phyloP scores from a whole-genome alignment of 768 basidiomycete genomes.

The Mycena indigotica region DNA sequence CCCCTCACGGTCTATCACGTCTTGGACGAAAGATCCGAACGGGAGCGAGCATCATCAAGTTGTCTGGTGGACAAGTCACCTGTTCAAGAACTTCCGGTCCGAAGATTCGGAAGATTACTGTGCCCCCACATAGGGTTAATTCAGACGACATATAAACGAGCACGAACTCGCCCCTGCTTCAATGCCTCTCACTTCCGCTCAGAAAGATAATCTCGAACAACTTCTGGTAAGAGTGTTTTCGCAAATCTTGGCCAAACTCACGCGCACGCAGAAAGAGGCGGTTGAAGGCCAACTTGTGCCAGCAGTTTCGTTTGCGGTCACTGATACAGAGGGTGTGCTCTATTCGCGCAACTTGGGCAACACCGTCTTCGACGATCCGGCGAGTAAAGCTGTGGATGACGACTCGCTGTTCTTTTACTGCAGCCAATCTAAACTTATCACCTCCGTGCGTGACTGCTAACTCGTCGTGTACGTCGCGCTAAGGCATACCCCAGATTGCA shows the following conservation, averaged over 20 bases:
- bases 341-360: neutral
- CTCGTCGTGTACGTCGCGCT: neutral
- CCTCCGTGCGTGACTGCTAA: neutral
- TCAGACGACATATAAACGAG: no score
- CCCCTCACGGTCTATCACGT: no score
- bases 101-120: no score
- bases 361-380: neutral
- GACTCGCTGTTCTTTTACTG: neutral
- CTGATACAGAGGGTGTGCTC: neutral
- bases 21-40: no score
- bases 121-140: no score
- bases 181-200: neutral
- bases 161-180: neutral
- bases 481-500: slow-evolving; percentile 28
- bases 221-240: neutral
- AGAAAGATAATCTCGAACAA: neutral
- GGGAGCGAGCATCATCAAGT: no score
- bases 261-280: neutral
- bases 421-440: neutral
- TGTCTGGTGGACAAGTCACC: no score
- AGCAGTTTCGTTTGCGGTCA: neutral
- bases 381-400: neutral
- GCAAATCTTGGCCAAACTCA: neutral
- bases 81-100: no score
- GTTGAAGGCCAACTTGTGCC: neutral